Percentiles rank a stretch among this genome's conserved stretches.
Conservation (phyloP, 2,329 filamentous ascomycete genomes). For the Fusarium succisae region DNA sequence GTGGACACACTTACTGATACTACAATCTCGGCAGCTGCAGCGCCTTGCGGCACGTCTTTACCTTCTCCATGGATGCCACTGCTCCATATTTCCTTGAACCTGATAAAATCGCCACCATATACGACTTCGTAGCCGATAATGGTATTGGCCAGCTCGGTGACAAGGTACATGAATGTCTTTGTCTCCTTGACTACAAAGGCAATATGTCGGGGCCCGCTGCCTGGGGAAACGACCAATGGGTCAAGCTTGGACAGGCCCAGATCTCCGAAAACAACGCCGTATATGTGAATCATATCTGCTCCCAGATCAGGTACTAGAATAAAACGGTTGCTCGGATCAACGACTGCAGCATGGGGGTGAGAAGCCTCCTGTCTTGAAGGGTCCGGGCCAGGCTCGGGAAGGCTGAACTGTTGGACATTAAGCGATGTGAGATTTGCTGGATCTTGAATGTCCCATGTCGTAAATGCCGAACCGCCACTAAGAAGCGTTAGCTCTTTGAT, state of each 20-base stretch:
- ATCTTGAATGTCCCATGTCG: constrained; percentile 56
- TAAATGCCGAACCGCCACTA: constrained; percentile 54
- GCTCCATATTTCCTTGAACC: constrained; percentile 58
- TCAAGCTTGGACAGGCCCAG: constrained; percentile 51
- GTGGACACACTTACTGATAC: constrained; percentile 61
- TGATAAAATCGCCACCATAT: constrained; percentile 57
- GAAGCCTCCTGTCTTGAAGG: constrained; percentile 63
- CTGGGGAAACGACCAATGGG: constrained; percentile 56
- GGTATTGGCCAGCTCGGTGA: constrained; percentile 68
- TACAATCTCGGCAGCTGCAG: constrained; percentile 64
- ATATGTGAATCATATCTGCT: constrained; percentile 68
- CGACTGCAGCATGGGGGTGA: constrained; percentile 71
- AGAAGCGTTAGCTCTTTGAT: constrained; percentile 9
- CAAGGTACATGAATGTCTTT: constrained; percentile 66
- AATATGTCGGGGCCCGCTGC: constrained; percentile 72
- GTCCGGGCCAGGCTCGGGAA: constrained; percentile 50
- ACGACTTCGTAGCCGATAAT: constrained; percentile 65
- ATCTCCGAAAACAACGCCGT: constrained; percentile 57
- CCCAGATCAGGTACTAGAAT: constrained; percentile 73
- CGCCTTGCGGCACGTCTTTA: constrained; percentile 51
- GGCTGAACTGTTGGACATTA: constrained; percentile 52
- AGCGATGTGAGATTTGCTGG: constrained; percentile 49
- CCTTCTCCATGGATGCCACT: constrained; percentile 59
- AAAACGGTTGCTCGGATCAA: constrained; percentile 72
- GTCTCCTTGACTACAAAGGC: constrained; percentile 60